phyloP scores from a whole-genome alignment of 805 yeast species.

The Lipomyces orientalis region DNA sequence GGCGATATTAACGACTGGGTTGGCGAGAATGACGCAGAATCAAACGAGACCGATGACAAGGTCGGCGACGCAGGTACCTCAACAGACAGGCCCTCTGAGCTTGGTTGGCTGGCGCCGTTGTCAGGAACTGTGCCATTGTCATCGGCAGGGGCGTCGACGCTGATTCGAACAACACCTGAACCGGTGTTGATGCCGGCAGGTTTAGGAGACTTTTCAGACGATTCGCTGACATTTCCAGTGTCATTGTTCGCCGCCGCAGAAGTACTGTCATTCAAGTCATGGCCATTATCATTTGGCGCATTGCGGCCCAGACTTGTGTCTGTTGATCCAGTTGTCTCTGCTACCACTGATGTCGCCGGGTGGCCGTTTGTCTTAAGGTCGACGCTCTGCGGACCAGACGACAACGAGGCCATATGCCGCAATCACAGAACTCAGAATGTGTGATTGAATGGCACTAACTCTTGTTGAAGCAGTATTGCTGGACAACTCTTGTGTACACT shows the following conservation, averaged over 20 bases:
- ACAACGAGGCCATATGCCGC: constrained; percentile 21
- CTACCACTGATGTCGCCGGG: not conserved
- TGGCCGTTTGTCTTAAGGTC: not conserved
- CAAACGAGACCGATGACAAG: constrained; percentile 17
- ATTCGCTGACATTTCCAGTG: not conserved
- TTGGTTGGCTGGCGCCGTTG: not conserved
- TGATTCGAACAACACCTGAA: not conserved
- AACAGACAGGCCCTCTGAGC: not conserved
- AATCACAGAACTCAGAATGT: not conserved
- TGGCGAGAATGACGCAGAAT: constrained; percentile 20
- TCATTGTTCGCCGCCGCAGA: not conserved
- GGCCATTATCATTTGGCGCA: not conserved
- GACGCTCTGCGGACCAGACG: constrained; percentile 20
- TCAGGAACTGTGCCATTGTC: constrained; percentile 9
- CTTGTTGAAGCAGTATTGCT: not conserved
- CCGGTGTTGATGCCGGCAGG: not conserved
- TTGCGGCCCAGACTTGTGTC: not conserved
- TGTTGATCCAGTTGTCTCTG: not conserved
- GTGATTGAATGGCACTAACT: not conserved
- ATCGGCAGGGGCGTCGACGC: constrained; percentile 9
- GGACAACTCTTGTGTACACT: not conserved
- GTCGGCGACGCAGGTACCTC: constrained; percentile 15
- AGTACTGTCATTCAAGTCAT: not conserved
- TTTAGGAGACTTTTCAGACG: not conserved
- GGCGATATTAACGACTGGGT: constrained; percentile 19